Evolutionary conservation across 495 filamentous ascomycete genomes (phyloP).

Genomic region (Aspergillus bertholletiae): DNA sequence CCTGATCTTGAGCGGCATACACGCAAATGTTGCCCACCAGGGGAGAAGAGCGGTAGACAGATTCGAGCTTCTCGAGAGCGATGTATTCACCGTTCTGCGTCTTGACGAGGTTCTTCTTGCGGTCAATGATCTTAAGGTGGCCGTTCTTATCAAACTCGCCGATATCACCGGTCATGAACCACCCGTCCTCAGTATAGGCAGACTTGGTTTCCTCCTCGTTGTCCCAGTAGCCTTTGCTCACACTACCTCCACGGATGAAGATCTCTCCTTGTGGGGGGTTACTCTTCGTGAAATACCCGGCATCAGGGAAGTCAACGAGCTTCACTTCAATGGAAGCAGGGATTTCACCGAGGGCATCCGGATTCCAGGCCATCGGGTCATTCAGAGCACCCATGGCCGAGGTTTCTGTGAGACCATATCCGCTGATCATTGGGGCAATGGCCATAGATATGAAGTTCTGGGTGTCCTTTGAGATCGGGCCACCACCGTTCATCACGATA

Average conservation of each 20-base stretch:
- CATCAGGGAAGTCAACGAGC: constrained; percentile 92
- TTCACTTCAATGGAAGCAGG: constrained; percentile 85
- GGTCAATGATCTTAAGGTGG: constrained; percentile 85
- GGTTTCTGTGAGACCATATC: constrained; percentile 97
- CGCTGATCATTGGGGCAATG: constrained; percentile 82
- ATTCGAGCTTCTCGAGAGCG: constrained; percentile 97
- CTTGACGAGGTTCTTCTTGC: constrained; percentile 98
- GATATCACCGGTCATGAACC: constrained; percentile 96
- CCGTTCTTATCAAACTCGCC: constrained; percentile 83
- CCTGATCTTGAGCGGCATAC: constrained; percentile 75
- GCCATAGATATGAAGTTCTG: constrained; percentile 86
- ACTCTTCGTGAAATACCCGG: constrained; percentile 84
- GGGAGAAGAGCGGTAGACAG: constrained; percentile 79
- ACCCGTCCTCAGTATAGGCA: constrained; percentile 71
- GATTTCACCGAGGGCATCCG: constrained; percentile 73
- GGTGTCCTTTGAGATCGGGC: constrained; percentile 81
- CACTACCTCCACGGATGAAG: constrained; percentile 79
- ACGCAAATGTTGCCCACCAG: constrained; percentile 95
- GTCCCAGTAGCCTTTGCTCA: constrained; percentile 72
- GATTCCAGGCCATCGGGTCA: constrained; percentile 87
- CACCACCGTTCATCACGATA: constrained; percentile 83
- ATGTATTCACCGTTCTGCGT: constrained; percentile 97
- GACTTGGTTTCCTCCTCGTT: constrained; percentile 82
- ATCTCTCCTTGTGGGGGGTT: constrained; percentile 93
- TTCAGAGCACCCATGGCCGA: constrained; percentile 89